Percentiles rank a stretch among this genome's conserved stretches.
Conservation (phyloP, 2,329 filamentous ascomycete species). For the Ascochyta koolunga region DNA sequence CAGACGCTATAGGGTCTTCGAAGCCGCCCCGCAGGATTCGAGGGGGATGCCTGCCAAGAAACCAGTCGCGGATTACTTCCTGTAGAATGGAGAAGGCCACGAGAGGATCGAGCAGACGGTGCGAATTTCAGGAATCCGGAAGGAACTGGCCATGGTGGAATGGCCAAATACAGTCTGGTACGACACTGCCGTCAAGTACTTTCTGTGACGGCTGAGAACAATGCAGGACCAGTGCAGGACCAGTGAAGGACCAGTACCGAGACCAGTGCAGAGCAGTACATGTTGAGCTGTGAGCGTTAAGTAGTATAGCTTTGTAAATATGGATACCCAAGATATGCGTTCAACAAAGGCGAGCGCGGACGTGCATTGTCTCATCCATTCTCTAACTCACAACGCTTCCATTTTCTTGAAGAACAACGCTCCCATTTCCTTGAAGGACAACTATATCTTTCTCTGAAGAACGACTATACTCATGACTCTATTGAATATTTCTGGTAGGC, state of each 20-base stretch:
- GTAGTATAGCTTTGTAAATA: neutral
- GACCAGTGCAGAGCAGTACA: too few species aligned
- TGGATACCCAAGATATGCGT: constrained; percentile 1
- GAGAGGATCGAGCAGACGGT: neutral
- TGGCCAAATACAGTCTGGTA: neutral
- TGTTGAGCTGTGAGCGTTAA: neutral
- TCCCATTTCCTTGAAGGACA: too few species aligned
- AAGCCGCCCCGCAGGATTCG: constrained; percentile 93
- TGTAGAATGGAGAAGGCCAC: constrained; percentile 52
- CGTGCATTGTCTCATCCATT: too few species aligned
- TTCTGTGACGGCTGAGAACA: neutral
- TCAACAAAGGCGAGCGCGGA: too few species aligned
- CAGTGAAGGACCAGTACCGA: too few species aligned
- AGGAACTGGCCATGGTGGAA: neutral
- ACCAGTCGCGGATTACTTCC: constrained; percentile 94
- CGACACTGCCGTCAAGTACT: neutral
- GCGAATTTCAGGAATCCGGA: neutral
- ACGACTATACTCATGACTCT: too few species aligned
- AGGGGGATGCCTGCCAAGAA: constrained; percentile 99
- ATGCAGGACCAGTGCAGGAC: too few species aligned
- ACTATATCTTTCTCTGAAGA: too few species aligned
- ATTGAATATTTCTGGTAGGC: too few species aligned
- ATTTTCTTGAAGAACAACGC: too few species aligned
- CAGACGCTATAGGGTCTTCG: constrained; percentile 90
- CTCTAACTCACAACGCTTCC: too few species aligned